phyloP scores from a whole-genome alignment of 2,329 filamentous ascomycete genomes.

The Mycogone perniciosa region DNA sequence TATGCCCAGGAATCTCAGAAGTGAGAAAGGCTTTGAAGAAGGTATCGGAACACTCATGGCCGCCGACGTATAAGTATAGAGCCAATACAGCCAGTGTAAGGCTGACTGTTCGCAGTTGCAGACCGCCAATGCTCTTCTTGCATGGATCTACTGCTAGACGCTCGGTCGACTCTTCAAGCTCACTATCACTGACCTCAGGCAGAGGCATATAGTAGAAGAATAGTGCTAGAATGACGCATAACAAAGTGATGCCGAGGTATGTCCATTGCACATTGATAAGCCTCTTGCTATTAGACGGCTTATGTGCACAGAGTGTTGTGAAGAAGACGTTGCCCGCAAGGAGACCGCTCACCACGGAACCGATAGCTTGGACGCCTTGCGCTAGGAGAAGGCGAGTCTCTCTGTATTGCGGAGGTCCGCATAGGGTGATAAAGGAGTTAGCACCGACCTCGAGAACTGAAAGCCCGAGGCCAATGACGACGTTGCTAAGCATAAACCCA shows the following conservation, averaged over 20 bases:
- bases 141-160: constrained; percentile 44
- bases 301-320: constrained; percentile 41
- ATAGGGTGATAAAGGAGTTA: constrained; percentile 67
- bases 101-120: constrained; percentile 48
- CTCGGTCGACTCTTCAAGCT: constrained; percentile 43
- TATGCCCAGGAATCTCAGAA: constrained; percentile 29
- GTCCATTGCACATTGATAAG: constrained; percentile 78
- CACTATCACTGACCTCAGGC: constrained; percentile 52
- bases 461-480: constrained; percentile 72
- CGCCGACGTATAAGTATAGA: constrained; percentile 74
- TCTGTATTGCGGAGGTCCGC: constrained; percentile 65
- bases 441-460: constrained; percentile 74
- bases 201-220: constrained; percentile 64
- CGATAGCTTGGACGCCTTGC: constrained; percentile 70
- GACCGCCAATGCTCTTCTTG: constrained; percentile 42
- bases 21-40: constrained; percentile 51
- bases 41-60: constrained; percentile 60
- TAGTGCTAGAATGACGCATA: constrained; percentile 63
- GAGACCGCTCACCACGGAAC: constrained; percentile 64
- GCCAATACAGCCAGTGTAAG: constrained; percentile 66
- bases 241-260: constrained; percentile 72
- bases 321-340: constrained; percentile 73
- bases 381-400: constrained; percentile 70
- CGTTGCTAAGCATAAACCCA: constrained; percentile 67
- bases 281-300: constrained; percentile 31